Conservation (phyloP, 2,329 filamentous ascomycete species). For the Lasiodiplodia sp. region DNA sequence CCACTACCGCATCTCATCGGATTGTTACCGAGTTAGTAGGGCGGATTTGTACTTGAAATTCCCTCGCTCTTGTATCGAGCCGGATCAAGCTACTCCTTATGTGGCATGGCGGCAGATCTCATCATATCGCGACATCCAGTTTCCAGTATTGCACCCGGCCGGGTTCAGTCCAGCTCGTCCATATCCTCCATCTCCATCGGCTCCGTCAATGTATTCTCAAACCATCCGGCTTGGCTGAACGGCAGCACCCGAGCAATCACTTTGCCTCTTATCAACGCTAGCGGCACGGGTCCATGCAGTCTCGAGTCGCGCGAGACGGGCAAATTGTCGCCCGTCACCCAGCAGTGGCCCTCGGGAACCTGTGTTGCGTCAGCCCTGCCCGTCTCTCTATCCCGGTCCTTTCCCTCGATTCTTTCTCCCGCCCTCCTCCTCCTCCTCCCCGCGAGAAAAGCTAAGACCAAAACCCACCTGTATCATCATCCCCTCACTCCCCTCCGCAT, state of each 20-base stretch:
- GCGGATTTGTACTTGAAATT: neutral
- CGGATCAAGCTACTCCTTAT: neutral
- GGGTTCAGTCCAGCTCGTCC: neutral
- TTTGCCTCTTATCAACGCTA: slow-evolving; percentile 85
- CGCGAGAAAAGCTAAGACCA: neutral
- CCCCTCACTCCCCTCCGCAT: slow-evolving; percentile 38
- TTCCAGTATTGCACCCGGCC: neutral
- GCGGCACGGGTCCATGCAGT: slow-evolving; percentile 82
- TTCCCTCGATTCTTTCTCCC: no score
- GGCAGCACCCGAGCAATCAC: slow-evolving; percentile 57
- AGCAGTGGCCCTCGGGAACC: slow-evolving; percentile 92
- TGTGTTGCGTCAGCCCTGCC: slow-evolving; percentile 45
- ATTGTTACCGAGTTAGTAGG: no score
- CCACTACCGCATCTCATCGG: neutral
- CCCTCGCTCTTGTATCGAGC: neutral
- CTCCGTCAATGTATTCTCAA: slow-evolving; percentile 26
- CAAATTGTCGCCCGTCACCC: slow-evolving; percentile 88
- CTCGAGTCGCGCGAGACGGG: slow-evolving; percentile 85
- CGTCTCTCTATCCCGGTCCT: no score
- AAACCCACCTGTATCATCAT: slow-evolving; percentile 69
- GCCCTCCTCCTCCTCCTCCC: no score
- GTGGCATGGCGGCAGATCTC: neutral
- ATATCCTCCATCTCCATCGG: slow-evolving; percentile 10
- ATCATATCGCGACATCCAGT: neutral
- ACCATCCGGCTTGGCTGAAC: slow-evolving; percentile 15